Conservation (phyloP, 176 grass and related monocot genomes). For the Carex scoparia region DNA sequence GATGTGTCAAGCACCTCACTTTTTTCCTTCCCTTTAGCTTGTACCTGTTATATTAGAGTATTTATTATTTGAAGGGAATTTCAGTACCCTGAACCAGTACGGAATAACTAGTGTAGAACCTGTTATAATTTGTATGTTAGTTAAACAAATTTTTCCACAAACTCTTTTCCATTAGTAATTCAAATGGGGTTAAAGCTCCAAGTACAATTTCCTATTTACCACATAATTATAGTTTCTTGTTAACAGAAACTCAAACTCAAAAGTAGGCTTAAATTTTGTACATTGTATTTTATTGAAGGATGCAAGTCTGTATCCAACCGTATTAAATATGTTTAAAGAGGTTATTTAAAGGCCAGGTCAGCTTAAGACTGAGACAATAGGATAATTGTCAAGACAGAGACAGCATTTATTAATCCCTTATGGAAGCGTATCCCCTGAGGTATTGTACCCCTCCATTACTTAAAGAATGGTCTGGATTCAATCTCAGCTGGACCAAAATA, state of each 20-base stretch:
- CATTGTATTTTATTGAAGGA: background rate
- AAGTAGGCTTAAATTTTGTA: background rate
- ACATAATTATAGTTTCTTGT: background rate
- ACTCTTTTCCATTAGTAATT: background rate
- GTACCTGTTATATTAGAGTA: constrained; percentile 28
- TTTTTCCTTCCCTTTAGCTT: constrained; percentile 26
- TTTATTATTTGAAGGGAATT: background rate
- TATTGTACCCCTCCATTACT: no score
- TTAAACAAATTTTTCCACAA: background rate
- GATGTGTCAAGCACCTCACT: constrained; percentile 63
- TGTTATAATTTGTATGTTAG: background rate
- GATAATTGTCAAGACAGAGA: background rate
- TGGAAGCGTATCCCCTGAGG: no score
- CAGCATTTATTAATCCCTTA: background rate
- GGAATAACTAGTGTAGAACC: background rate
- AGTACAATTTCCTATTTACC: background rate
- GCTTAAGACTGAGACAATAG: background rate
- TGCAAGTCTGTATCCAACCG: background rate
- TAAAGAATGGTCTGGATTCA: no score
- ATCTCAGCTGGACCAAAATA: no score
- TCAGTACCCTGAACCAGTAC: background rate
- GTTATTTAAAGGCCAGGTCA: background rate
- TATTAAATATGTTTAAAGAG: background rate
- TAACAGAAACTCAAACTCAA: background rate
- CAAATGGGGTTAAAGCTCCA: background rate